Base-by-base conservation (phyloP, 495 filamentous ascomycete genomes). In the Penicillium herquei region DNA sequence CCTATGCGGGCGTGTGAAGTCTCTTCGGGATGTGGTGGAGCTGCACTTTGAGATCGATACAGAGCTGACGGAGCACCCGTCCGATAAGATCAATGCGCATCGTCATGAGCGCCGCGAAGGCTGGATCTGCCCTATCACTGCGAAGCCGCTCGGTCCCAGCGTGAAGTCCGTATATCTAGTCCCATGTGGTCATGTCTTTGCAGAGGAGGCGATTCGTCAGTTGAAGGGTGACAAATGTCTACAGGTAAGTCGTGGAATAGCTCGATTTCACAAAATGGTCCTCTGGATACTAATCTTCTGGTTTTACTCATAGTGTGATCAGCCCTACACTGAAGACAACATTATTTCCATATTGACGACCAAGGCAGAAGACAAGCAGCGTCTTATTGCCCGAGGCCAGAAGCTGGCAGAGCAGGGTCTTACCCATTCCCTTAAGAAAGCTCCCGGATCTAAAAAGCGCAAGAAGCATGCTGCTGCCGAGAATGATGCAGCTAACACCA, bases 161-260 rank as follows among this genome's bases (percentile, higher is more conserved):
- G 85, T 87, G 13, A 92, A 85, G 72, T 77, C 90, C 9, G 90
- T 96, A 14, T 98, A 98, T 69, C 64, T 98, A 6, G 91, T 97
- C 13, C 94, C 94, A 0, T 98, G 94, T 64, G 94, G 94, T 1
- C 95, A 98, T 80, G 95, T 90, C 1, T 98, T 98, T 69, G 84
- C 89, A 2, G 91, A 93, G 58, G 84, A 83, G 47, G 89, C 89
- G 8, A 82, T 97, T 49, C 88, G 87, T 55, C 91, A 96, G 69
- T 80, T 97, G 5, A 76, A 79, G 46, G 82, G 74, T 0, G 77
- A 85, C 51, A 79, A 70, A 52, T 90, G 87, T 61, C 64, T 88
- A 52, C 77, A 81, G 73, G 83, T 86, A 53, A 57, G 78, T 55
- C 12, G 12, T 26, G 21, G 21, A 1, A 26, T 26, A 26, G 21